Conservation (phyloP, 1,139 yeast genomes). For the Taphrina wiesneri region DNA sequence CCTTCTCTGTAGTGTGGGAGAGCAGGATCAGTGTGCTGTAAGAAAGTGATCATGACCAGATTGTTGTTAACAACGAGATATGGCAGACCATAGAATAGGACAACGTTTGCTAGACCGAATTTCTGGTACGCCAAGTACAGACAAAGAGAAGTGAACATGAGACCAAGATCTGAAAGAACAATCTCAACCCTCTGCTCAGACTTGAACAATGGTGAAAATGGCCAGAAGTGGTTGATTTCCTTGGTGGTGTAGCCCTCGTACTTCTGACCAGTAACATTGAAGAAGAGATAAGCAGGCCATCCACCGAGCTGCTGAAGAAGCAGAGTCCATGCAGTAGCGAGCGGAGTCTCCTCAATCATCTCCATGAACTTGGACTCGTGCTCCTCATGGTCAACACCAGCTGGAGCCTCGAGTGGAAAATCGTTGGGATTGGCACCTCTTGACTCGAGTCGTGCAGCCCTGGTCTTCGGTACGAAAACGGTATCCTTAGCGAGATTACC, state of each 20-base stretch:
- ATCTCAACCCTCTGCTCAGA: slow-evolving; percentile 53
- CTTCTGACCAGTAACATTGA: slow-evolving; percentile 77
- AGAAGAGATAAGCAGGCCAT: slow-evolving; percentile 63
- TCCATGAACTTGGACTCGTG: slow-evolving; percentile 53
- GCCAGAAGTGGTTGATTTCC: slow-evolving; percentile 66
- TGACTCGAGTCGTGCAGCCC: slow-evolving; percentile 9
- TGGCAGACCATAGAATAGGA: slow-evolving; percentile 74
- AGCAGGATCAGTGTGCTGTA: slow-evolving; percentile 80
- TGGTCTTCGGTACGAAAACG: slow-evolving; percentile 68
- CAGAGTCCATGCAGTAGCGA: slow-evolving; percentile 58
- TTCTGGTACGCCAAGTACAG: slow-evolving; percentile 25
- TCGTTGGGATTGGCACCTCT: slow-evolving; percentile 39
- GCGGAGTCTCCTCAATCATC: slow-evolving; percentile 71
- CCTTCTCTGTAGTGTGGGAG: slow-evolving; percentile 74
- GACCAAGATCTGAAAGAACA: slow-evolving; percentile 31
- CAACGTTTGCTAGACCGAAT: slow-evolving; percentile 35
- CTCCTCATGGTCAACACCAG: slow-evolving; percentile 39
- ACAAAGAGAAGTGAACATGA: slow-evolving; percentile 22
- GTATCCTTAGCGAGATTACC: slow-evolving; percentile 79
- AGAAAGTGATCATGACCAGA: slow-evolving; percentile 80
- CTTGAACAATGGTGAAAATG: slow-evolving; percentile 75
- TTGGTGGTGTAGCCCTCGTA: slow-evolving; percentile 56
- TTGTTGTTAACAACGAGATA: slow-evolving; percentile 84
- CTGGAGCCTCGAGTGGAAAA: slow-evolving; percentile 23
- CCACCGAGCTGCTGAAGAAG: slow-evolving; percentile 76